Conservation (phyloP, 495 filamentous ascomycete genomes). For the Penicillium taxi region DNA sequence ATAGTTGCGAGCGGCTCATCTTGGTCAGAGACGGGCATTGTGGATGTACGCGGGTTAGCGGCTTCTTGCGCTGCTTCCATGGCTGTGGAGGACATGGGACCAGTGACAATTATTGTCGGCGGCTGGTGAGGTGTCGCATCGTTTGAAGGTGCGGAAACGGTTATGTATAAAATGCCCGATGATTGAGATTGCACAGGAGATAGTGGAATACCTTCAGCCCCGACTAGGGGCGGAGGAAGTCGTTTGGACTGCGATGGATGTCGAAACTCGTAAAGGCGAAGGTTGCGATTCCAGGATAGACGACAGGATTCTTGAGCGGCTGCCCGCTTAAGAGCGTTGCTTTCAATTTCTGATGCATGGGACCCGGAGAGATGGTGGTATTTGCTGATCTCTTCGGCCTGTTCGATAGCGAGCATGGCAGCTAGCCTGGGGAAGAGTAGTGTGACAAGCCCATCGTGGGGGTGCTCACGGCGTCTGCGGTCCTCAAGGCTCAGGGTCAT, state of each 20-base stretch:
- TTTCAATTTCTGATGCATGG: constrained; percentile 42
- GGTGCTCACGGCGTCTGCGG: constrained; percentile 46
- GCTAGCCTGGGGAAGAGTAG: constrained; percentile 65
- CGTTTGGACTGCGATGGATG: constrained; percentile 58
- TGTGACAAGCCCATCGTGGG: constrained; percentile 62
- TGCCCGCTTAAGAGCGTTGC: constrained; percentile 51
- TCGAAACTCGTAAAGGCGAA: constrained; percentile 57
- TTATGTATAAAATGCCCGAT: constrained; percentile 32
- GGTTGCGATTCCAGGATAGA: constrained; percentile 59
- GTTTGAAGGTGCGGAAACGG: constrained; percentile 29
- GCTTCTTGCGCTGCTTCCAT: constrained; percentile 32
- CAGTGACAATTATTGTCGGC: constrained; percentile 37
- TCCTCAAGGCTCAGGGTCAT: constrained; percentile 55
- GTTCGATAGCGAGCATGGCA: constrained; percentile 60
- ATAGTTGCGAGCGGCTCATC: constrained; percentile 42
- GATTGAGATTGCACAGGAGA: constrained; percentile 44
- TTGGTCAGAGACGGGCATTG: constrained; percentile 32
- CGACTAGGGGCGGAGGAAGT: constrained; percentile 43
- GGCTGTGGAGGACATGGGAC: constrained; percentile 27
- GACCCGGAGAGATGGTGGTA: constrained; percentile 33
- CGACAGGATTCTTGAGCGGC: constrained; percentile 66
- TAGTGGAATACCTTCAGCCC: constrained; percentile 51
- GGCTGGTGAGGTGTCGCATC: constrained; percentile 21
- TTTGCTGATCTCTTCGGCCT: constrained; percentile 41
- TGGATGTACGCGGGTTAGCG: constrained; percentile 37